These are phyloP conservation scores for Lomentospora prolificans DNA, from an alignment of 2,329 filamentous ascomycete genomes.

Conservation along the genomic window DNA sequence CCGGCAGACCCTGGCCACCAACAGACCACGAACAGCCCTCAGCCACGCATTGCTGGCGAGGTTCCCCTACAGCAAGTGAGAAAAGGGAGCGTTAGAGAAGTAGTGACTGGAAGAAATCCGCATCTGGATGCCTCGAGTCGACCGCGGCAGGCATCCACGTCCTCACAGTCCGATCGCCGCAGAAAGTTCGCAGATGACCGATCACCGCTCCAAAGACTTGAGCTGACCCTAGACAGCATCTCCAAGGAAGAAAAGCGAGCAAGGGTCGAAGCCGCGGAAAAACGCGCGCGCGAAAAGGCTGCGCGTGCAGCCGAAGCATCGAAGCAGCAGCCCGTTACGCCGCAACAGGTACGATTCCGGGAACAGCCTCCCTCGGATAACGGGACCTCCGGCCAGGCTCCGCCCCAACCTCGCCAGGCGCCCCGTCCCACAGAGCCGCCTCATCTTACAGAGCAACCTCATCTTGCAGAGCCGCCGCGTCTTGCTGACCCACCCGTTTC, in stretches of 20 bases:
- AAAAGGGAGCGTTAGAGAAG: constrained; percentile 7
- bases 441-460: too few species aligned
- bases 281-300: constrained; percentile 49
- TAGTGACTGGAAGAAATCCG: neutral
- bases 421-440: constrained; percentile 5
- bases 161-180: constrained; percentile 31
- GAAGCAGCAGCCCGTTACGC: neutral
- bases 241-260: constrained; percentile 94
- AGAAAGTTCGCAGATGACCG: constrained; percentile 66
- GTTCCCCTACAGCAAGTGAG: constrained; percentile 7
- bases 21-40: constrained; percentile 3
- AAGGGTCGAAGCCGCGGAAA: constrained; percentile 72
- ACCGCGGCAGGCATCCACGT: constrained; percentile 27
- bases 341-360: constrained; percentile 12
- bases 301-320: constrained; percentile 10
- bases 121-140: constrained; percentile 16
- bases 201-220: constrained; percentile 87
- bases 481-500: constrained; percentile 10
- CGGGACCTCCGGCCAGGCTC: constrained; percentile 5
- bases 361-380: constrained; percentile 16
- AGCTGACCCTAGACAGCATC: constrained; percentile 82
- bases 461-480: constrained; percentile 1
- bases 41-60: constrained; percentile 3
- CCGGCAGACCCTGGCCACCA: constrained; percentile 13
- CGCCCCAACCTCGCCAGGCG: constrained; percentile 3